Evolutionary conservation across 495 filamentous ascomycete species (phyloP).

Genomic region (Neurospora sp.): DNA sequence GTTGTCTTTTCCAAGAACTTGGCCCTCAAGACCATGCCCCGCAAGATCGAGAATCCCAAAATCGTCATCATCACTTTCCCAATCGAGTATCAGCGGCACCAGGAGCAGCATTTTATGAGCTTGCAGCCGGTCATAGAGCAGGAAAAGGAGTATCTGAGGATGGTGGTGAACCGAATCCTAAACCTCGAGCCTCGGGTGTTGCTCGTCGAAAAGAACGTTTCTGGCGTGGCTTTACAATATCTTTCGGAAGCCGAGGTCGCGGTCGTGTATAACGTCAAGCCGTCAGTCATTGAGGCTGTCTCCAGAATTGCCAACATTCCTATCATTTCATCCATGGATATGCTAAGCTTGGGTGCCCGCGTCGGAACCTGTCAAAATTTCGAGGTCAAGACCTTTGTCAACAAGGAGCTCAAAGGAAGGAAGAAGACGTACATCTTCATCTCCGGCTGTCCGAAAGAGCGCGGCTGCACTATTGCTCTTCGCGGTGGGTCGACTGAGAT

Average conservation of each 20-base stretch:
- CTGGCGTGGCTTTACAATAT: slow-evolving; percentile 79
- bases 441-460: slow-evolving; percentile 81
- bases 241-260: slow-evolving; percentile 81
- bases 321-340: slow-evolving; percentile 92
- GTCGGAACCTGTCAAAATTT: slow-evolving; percentile 76
- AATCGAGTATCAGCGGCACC: slow-evolving; percentile 87
- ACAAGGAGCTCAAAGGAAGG: slow-evolving; percentile 54
- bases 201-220: slow-evolving; percentile 81
- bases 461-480: slow-evolving; percentile 93
- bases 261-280: slow-evolving; percentile 92
- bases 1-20: slow-evolving; percentile 96
- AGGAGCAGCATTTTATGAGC: slow-evolving; percentile 95
- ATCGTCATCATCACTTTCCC: slow-evolving; percentile 92
- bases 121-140: slow-evolving; percentile 94
- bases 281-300: slow-evolving; percentile 88
- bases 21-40: slow-evolving; percentile 88
- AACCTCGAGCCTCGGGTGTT: slow-evolving; percentile 75
- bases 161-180: slow-evolving; percentile 85
- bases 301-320: slow-evolving; percentile 82
- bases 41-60: slow-evolving; percentile 71
- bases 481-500: slow-evolving; percentile 64
- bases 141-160: slow-evolving; percentile 87
- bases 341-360: slow-evolving; percentile 72
- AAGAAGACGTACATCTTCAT: slow-evolving; percentile 96
- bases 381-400: slow-evolving; percentile 89